phyloP scores from a whole-genome alignment of 305 asterid species.

The Vinca major region DNA sequence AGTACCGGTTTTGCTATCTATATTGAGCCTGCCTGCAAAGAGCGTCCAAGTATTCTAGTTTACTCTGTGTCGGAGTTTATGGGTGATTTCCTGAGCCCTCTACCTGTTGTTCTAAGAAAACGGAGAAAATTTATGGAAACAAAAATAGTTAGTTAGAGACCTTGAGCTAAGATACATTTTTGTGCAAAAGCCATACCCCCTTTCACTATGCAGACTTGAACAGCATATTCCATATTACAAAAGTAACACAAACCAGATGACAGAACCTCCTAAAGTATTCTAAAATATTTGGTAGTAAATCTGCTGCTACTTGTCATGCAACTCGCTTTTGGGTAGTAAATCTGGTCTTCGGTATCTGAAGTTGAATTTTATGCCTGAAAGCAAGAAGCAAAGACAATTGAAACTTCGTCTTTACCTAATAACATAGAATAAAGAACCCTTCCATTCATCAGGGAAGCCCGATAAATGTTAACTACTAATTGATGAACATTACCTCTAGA shows the following conservation, averaged over 20 bases:
- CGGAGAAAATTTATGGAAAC: background rate
- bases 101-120: background rate
- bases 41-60: background rate
- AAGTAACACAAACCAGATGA: too few species aligned
- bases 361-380: conserved; percentile 49
- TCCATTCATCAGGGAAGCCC: background rate
- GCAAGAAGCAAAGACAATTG: conserved; percentile 8
- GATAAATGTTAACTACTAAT: background rate
- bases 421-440: background rate
- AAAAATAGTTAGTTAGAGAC: background rate
- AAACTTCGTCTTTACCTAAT: background rate
- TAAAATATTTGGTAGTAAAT: background rate
- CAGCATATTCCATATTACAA: background rate
- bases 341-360: conserved; percentile 72
- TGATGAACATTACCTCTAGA: conserved; percentile 32
- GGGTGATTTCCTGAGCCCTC: background rate
- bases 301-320: conserved; percentile 46
- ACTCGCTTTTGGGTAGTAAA: conserved; percentile 74
- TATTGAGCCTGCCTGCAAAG: background rate
- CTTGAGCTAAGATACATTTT: background rate
- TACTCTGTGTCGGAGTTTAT: background rate
- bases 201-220: background rate
- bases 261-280: too few species aligned
- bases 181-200: background rate
- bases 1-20: background rate